phyloP scores from a whole-genome alignment of 208 protist species.

The Polymyxa betae region DNA sequence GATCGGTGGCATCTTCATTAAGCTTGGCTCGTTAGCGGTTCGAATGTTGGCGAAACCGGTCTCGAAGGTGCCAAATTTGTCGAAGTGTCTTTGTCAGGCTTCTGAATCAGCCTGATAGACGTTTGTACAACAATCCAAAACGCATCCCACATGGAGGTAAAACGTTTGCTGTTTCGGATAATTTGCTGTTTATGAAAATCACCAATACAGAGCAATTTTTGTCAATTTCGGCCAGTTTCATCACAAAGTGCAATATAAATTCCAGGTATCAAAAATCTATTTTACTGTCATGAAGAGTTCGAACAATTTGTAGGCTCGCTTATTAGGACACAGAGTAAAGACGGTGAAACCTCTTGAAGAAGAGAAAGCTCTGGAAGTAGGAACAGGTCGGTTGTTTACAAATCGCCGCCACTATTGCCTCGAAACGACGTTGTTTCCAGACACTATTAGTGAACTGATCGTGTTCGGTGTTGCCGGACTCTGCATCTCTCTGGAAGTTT shows the following conservation, averaged over 20 bases:
- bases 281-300: background rate
- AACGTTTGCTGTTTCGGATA: too few relatives aligned
- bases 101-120: background rate
- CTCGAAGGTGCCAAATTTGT: background rate
- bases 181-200: too few relatives aligned
- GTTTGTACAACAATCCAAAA: background rate
- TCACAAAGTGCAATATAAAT: background rate
- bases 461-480: background rate
- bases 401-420: background rate
- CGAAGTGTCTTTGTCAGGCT: background rate
- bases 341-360: background rate
- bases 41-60: background rate
- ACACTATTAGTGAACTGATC: background rate
- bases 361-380: background rate
- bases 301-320: background rate
- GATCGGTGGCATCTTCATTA: background rate
- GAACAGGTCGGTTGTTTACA: background rate
- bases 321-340: background rate
- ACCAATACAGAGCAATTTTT: background rate
- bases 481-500: background rate
- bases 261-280: background rate
- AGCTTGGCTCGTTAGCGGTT: background rate
- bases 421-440: constrained; percentile 22
- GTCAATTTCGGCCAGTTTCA: background rate
- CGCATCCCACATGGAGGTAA: background rate